Evolutionary conservation across 768 basidiomycete species (phyloP), one percentile per base, ranked within the genome.

Genomic region (Imleria badia): DNA sequence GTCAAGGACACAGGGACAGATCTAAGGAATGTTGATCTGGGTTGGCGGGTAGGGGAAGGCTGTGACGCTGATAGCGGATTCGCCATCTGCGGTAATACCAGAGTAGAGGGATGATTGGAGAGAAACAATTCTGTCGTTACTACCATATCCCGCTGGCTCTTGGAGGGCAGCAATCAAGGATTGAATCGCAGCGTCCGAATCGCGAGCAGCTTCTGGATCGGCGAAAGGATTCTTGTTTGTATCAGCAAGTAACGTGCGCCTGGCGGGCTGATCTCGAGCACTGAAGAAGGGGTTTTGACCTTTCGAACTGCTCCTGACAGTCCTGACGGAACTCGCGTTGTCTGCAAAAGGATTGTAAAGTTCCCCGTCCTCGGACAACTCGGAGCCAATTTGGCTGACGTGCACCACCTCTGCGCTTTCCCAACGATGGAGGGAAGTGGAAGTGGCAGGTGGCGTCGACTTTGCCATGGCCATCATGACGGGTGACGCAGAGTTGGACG

Each of bases 81-180:
- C 66, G 13, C 47, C 67, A 23, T 65, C 73, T 45, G 26, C 56
- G 3, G 61, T 62, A 50, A 46, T 19, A 15, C 63, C 59, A 19
- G 75, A 77, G 48, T 69, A 63, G 20, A 61, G 13, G 6, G 83
- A 83, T 2, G 84, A 80, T 58, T 83, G 82, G 73, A 85, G 73
- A 5, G 85, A 86, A 17, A 79, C 76, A 26, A 84, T 75, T 42
- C 85, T 75, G 61, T 31, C 81, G 73, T 49, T 74, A 75, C 59
- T 81, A 73, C 9, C 3, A 76, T 74, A 51, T 79, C 77, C 75
- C 42, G 76, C 73, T 1, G 77, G 65, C 3, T 77, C 71, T 34
- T 84, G 78, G 40, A 89, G 77, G n/a, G 83, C 86, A 20, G 83
- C 86, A 54, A 88, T 79, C 48, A 89, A 74, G n/a, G 83, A 84